phyloP scores from a whole-genome alignment of 768 basidiomycete genomes.

The Lactarius hengduanensis region DNA sequence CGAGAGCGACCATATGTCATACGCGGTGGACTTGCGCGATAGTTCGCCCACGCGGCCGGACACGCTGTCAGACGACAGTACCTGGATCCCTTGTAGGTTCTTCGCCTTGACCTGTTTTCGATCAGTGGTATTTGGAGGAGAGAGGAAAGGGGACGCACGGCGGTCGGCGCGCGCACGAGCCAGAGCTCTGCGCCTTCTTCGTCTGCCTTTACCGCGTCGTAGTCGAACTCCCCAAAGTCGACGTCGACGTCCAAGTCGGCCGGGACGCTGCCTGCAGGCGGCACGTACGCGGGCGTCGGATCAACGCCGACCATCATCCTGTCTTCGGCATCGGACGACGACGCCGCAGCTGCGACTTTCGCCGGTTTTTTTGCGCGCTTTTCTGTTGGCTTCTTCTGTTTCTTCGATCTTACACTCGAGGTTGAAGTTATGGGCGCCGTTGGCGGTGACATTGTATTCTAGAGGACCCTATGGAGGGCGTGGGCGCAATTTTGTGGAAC shows the following conservation, averaged over 20 bases:
- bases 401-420: not conserved
- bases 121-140: too few relatives aligned
- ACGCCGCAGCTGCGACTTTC: not conserved
- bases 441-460: not conserved
- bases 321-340: not conserved
- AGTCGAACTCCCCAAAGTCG: conserved; percentile 29
- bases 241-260: conserved; percentile 15
- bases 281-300: not conserved
- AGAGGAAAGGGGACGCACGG: conserved; percentile 8
- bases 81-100: conserved; percentile 8
- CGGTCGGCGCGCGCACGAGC: conserved; percentile 24
- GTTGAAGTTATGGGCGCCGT: not conserved
- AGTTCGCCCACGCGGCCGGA: conserved; percentile 22
- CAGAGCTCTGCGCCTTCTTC: conserved; percentile 27
- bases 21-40: conserved; percentile 14
- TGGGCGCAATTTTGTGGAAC: not conserved
- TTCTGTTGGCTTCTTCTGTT: not conserved
- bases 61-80: not conserved
- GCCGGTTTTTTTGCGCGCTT: not conserved
- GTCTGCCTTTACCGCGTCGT: conserved; percentile 25
- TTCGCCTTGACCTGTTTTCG: conserved; percentile 20
- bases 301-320: not conserved
- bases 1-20: conserved; percentile 24
- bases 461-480: too few relatives aligned
- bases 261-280: not conserved